Base-by-base conservation (phyloP, 2,329 filamentous ascomycete species). In the Kalaharituber pfeilii region DNA sequence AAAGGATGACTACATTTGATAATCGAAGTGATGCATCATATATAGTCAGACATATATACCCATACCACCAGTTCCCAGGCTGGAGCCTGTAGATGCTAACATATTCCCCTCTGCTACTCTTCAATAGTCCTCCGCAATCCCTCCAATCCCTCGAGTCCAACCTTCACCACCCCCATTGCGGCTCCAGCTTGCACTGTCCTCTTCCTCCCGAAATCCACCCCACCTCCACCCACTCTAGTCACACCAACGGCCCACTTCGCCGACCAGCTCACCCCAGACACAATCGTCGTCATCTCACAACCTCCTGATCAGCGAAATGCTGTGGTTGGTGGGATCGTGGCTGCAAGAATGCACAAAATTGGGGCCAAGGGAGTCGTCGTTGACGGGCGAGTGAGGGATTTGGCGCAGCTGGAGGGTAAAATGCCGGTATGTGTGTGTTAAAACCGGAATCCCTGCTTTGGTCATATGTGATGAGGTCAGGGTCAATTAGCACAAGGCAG, bases 271-370 rank as follows among this genome's bases (percentile, higher is more conserved):
- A 67, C 75, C 25, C 69, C 73, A 0, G 75, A 72, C 6, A 81
- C 78, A 1, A 73, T 86, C 52, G 76, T 80, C 3, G 69, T 87
- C 3, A 73, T 86, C 56, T 75, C 77, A 57, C 82, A 86, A 62
- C 80, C 82, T 0, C 63, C 70, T 0, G 13, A 20, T 22, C 81
- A 86, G 65, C 73, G 73, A 51, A 85, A 83, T 67, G 83, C 83
- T 5, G 74, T 84, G 6, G 74, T 84, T 5, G 84, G 84, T n/a
- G 83, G 83, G 18, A 84, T 87, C 59, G 83, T 86, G 75, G 83
- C 81, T 4, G 70, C 76, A 27, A 72, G 83, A 20, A 82, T 86
- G 75, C 78, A 79, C 62, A 66, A 74, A 13, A 71, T 80, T 9
- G 75, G 76, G 13, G 76, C 76, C 18, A 71, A 72, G 60, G 81